A percentile compares a stretch with the other conserved stretches of the same genome.
phyloP scores from a whole-genome alignment of 2,329 filamentous ascomycete species.

The Paecilomyces variotii region DNA sequence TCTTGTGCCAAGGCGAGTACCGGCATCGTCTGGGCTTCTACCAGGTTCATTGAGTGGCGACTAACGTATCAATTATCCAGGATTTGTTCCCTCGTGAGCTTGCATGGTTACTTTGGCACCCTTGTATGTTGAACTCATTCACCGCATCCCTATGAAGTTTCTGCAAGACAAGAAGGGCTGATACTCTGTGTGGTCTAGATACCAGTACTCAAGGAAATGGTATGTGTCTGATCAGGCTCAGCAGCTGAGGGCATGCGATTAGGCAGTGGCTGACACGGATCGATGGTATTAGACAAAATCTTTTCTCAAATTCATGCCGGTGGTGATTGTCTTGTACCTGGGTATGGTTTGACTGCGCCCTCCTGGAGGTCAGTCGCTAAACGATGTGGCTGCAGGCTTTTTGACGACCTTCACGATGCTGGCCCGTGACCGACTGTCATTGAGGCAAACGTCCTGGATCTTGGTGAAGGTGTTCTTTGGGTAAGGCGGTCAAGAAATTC shows the following conservation, averaged over 20 bases:
- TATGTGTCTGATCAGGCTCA: constrained; percentile 17
- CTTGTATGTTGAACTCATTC: constrained; percentile 22
- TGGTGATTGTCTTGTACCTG: constrained; percentile 74
- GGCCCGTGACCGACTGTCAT: constrained; percentile 48
- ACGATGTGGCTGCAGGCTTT: constrained; percentile 50
- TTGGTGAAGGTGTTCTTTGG: constrained; percentile 57
- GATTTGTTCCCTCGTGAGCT: constrained; percentile 75
- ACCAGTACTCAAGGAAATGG: constrained; percentile 89
- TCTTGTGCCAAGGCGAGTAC: constrained; percentile 61
- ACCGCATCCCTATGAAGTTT: constrained; percentile 5
- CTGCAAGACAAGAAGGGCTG: background rate
- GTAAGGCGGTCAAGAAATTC: constrained; percentile 25
- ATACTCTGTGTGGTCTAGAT: constrained; percentile 43
- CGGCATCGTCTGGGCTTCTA: constrained; percentile 1
- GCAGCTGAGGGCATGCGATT: background rate
- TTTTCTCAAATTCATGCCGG: constrained; percentile 72
- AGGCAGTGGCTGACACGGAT: constrained; percentile 18
- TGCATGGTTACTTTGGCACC: constrained; percentile 75
- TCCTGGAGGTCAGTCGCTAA: constrained; percentile 6
- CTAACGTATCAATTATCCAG: constrained; percentile 31
- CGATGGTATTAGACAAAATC: constrained; percentile 57
- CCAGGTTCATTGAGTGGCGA: constrained; percentile 2
- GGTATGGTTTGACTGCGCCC: constrained; percentile 36
- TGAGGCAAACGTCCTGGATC: constrained; percentile 52
- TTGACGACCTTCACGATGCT: constrained; percentile 66